Base-by-base conservation (phyloP, 1,139 yeast species). In the Petasospora rhodanensis region DNA sequence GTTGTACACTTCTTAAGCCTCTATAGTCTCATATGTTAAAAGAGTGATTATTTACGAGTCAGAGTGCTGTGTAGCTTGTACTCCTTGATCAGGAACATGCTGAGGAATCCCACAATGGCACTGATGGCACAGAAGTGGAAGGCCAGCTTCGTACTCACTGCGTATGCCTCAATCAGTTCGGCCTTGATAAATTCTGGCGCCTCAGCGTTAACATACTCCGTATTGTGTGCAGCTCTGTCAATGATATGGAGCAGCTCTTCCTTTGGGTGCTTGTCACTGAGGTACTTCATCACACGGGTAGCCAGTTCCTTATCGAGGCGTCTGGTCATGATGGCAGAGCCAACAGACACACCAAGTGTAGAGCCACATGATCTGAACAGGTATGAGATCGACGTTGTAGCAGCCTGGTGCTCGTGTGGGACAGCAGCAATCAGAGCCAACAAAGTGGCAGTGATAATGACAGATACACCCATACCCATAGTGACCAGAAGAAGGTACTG, bases 291-390 rank as follows among this genome's bases (percentile, higher is more conserved):
- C 12, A 60, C 59, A n/a, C 47, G 42, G 3, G 27, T 27, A 7
- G 29, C 17, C 8, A 59, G 58, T 48, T 32, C 41, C 2, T 34
- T 19, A 22, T 45, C 44, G 20, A 60, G 40, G 17, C 49, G 43
- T 32, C 66, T 66, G 43, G 71, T 74, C 59, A 81, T 80, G 18
- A 79, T 64, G 2, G 87, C 79, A 6, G 81, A 73, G 0, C 83
- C 81, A 23, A 78, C 53, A 1, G 89, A 66, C 5, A 81, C 84
- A 14, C 89, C 89, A 59, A 50, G 43, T 0, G 87, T 79, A 2
- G 85, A 77, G 0, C 89, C 91, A 6, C 82, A 74, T 3, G 87
- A 77, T 46, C 89, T 64, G 59, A 79, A 80, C 4, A 84, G 77
- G 54, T 81, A 81, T 46, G 80, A 85, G 40, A 81, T 79, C 1